These are phyloP conservation scores for Cyberlindnera euphorbiiphila DNA, from an alignment of 805 yeast species.

Conservation along the genomic window DNA sequence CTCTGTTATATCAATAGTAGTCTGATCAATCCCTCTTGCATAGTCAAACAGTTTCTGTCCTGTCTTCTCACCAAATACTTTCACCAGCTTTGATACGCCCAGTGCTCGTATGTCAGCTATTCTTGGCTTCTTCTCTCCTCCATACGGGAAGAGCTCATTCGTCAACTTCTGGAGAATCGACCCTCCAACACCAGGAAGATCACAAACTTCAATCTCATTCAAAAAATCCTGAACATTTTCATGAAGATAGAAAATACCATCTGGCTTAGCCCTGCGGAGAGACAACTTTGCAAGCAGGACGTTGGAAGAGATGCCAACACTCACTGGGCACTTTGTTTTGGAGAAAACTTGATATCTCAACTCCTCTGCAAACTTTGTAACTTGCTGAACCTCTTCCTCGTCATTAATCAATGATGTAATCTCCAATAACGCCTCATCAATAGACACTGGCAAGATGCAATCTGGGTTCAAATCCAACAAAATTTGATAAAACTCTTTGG, in stretches of 20 bases:
- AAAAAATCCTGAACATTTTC: slow-evolving; percentile 33
- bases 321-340: slow-evolving; percentile 60
- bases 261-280: slow-evolving; percentile 72
- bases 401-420: slow-evolving; percentile 36
- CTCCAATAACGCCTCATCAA: slow-evolving; percentile 88
- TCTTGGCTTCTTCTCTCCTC: slow-evolving; percentile 18
- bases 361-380: slow-evolving; percentile 25
- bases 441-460: slow-evolving; percentile 66
- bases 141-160: slow-evolving; percentile 27
- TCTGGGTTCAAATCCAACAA: slow-evolving; percentile 42
- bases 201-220: slow-evolving; percentile 28
- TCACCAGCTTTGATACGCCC: slow-evolving; percentile 35
- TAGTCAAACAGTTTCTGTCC: slow-evolving; percentile 60
- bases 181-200: slow-evolving; percentile 63
- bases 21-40: slow-evolving; percentile 64
- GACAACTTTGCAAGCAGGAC: slow-evolving; percentile 77
- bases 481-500: slow-evolving; percentile 60
- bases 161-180: slow-evolving; percentile 45
- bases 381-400: slow-evolving; percentile 24
- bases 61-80: slow-evolving; percentile 61
- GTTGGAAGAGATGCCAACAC: slow-evolving; percentile 75
- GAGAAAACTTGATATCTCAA: slow-evolving; percentile 37
- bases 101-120: slow-evolving; percentile 39
- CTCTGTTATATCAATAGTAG: slow-evolving; percentile 49
- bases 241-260: slow-evolving; percentile 49